These are phyloP conservation scores for Mrakia blollopis DNA, from an alignment of 768 basidiomycete species.

Conservation along the genomic window DNA sequence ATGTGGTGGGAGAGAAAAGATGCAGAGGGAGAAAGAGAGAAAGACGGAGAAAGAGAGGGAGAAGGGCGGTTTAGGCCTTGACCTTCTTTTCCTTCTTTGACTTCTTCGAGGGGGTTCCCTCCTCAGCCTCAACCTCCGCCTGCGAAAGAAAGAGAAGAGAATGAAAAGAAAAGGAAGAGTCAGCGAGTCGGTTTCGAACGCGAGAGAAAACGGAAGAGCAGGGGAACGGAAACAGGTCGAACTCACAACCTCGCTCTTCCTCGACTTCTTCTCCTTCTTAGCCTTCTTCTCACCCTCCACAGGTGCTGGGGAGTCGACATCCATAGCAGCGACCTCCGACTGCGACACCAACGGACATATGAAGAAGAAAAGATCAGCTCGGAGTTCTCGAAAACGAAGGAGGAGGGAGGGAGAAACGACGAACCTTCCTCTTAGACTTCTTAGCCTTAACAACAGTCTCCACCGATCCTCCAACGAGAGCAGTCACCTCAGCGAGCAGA, in stretches of 20 bases:
- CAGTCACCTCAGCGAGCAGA: conserved; percentile 44
- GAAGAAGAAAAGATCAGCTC: conserved; percentile 5
- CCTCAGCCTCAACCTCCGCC: conserved; percentile 41
- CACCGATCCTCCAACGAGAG: conserved; percentile 46
- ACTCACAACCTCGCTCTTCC: conserved; percentile 36
- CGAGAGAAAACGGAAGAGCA: background rate
- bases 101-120: conserved; percentile 36
- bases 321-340: conserved; percentile 32
- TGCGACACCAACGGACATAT: background rate
- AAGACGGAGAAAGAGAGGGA: background rate
- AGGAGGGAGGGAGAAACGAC: background rate
- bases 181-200: background rate
- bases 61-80: conserved; percentile 21
- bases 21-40: conserved; percentile 2
- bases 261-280: conserved; percentile 21
- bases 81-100: conserved; percentile 43
- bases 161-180: background rate
- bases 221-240: no score
- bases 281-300: background rate
- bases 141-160: background rate
- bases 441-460: conserved; percentile 36
- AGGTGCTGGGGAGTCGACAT: conserved; percentile 25
- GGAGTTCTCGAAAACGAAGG: background rate
- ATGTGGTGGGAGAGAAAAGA: conserved; percentile 4
- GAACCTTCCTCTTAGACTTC: conserved; percentile 47